Evolutionary conservation across 176 grass and related monocot species (phyloP).

Genomic region (Melocanna baccifera): DNA sequence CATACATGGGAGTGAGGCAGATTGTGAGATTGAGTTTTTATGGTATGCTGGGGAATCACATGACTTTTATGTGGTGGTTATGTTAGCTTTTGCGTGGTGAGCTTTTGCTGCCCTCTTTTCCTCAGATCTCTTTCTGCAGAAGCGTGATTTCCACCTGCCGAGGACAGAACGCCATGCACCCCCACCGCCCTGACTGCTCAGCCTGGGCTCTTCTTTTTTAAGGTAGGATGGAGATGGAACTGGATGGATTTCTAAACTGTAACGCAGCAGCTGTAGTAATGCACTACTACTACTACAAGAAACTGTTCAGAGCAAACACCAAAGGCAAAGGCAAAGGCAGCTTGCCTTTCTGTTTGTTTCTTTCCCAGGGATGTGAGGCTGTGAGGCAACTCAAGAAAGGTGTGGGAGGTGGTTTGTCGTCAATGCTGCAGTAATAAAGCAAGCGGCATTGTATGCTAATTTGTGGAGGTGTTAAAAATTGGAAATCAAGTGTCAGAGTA

Average conservation of each 20-base stretch:
- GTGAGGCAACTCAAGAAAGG: neutral
- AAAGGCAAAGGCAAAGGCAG: constrained; percentile 10
- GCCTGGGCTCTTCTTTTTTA: neutral
- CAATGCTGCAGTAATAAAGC: neutral
- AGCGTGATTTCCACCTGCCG: constrained; percentile 41
- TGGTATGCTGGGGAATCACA: neutral
- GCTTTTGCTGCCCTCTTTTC: constrained; percentile 30
- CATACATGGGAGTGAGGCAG: neutral
- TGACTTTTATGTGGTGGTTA: constrained; percentile 34
- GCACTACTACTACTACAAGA: neutral
- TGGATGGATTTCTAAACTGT: neutral
- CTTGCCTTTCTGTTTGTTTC: constrained; percentile 21
- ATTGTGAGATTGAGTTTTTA: neutral
- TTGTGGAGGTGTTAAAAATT: neutral
- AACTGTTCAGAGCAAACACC: neutral
- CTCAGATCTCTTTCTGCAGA: constrained; percentile 34
- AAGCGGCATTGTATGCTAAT: neutral
- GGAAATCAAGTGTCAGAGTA: neutral
- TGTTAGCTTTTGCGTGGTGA: constrained; percentile 22
- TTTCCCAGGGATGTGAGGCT: neutral
- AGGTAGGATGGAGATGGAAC: neutral
- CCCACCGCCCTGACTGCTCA: neutral
- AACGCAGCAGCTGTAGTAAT: neutral
- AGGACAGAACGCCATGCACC: constrained; percentile 12
- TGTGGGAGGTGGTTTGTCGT: neutral